phyloP scores from a whole-genome alignment of 2,329 filamentous ascomycete genomes.

The Fusarium incarnatum region DNA sequence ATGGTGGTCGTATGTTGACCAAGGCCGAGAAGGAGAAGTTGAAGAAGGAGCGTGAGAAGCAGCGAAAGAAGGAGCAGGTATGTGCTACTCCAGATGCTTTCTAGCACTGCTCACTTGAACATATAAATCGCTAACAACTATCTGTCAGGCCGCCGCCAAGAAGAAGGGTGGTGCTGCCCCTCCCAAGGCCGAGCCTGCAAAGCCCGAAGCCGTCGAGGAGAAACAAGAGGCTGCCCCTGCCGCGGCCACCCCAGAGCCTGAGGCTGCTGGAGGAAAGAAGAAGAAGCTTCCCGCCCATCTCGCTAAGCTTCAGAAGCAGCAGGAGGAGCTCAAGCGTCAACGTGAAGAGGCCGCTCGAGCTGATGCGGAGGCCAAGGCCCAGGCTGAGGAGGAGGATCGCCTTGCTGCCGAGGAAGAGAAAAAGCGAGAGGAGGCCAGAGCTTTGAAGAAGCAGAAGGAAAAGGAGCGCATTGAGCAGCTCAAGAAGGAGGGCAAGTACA shows the following conservation, averaged over 20 bases:
- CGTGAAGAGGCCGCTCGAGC: slow-evolving; percentile 74
- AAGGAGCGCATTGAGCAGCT: slow-evolving; percentile 88
- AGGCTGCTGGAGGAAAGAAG: slow-evolving; percentile 71
- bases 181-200: slow-evolving; percentile 45
- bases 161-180: slow-evolving; percentile 71
- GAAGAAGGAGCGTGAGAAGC: slow-evolving; percentile 98
- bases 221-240: slow-evolving; percentile 65
- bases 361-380: slow-evolving; percentile 72
- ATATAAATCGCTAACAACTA: slow-evolving; percentile 24
- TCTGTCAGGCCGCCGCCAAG: slow-evolving; percentile 72
- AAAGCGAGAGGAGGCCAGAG: slow-evolving; percentile 77
- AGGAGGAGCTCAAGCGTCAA: slow-evolving; percentile 76
- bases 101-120: neutral
- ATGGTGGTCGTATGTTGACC: slow-evolving; percentile 79
- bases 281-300: slow-evolving; percentile 89
- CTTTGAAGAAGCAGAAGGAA: slow-evolving; percentile 85
- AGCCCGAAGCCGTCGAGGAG: slow-evolving; percentile 68
- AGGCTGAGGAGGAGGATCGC: slow-evolving; percentile 74
- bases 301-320: slow-evolving; percentile 80
- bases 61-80: slow-evolving; percentile 97
- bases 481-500: slow-evolving; percentile 87
- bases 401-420: slow-evolving; percentile 74
- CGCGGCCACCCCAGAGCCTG: slow-evolving; percentile 41
- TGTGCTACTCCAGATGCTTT: slow-evolving; percentile 2
- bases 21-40: slow-evolving; percentile 99